These are phyloP conservation scores for Schoenoplectus triqueter DNA, from an alignment of 202 grass and related monocot genomes.

Conservation along the genomic window DNA sequence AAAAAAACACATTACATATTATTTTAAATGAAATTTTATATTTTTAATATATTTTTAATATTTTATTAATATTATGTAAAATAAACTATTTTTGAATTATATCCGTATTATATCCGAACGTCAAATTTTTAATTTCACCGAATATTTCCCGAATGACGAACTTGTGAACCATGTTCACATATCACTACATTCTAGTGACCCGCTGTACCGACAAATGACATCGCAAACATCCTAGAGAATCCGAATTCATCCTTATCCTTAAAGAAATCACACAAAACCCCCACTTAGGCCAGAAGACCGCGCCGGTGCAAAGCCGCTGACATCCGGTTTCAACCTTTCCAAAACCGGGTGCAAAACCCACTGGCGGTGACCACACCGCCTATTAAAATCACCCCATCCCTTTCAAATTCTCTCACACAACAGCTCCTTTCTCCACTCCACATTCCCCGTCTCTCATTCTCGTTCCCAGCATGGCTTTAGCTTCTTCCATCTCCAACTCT, in stretches of 20 bases:
- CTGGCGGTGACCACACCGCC: conserved; percentile 47
- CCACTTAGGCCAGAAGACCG: neutral
- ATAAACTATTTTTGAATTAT: too few species aligned
- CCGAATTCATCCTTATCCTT: neutral
- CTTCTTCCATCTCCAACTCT: conserved; percentile 55
- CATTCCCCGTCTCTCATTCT: neutral
- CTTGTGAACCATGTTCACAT: too few species aligned
- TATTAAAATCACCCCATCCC: neutral
- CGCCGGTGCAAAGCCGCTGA: conserved; percentile 30
- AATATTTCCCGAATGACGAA: too few species aligned
- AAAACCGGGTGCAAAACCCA: conserved; percentile 70
- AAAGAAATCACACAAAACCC: conserved; percentile 18
- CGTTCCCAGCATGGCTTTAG: conserved; percentile 45
- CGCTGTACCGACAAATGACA: neutral
- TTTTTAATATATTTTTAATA: too few species aligned
- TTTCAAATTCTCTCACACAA: conserved; percentile 34
- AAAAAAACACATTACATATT: too few species aligned
- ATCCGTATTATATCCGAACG: too few species aligned
- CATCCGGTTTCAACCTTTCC: conserved; percentile 30
- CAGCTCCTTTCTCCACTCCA: neutral
- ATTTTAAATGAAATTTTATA: too few species aligned
- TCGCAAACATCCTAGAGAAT: neutral
- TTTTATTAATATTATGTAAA: too few species aligned
- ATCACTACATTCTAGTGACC: neutral
- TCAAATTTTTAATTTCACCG: too few species aligned